phyloP scores from a whole-genome alignment of 1,284 basidiomycete species.

The Xerocomus amazonicus region DNA sequence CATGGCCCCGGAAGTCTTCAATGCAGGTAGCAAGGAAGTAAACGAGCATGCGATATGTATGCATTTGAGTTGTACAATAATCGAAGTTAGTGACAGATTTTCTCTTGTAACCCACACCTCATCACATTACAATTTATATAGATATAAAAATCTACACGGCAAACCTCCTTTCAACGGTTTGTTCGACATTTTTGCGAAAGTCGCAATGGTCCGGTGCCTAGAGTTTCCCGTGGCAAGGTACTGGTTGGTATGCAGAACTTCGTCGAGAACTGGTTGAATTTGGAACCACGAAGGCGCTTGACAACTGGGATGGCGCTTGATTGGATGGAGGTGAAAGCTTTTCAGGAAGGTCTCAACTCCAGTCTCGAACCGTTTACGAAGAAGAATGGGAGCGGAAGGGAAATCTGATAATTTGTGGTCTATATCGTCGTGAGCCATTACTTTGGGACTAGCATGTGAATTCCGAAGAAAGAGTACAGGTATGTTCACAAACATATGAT shows the following conservation, averaged over 20 bases:
- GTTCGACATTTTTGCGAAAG: background rate
- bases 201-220: slow-evolving; percentile 5
- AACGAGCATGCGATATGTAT: slow-evolving; percentile 27
- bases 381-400: too few species aligned
- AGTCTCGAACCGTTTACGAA: too few species aligned
- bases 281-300: too few species aligned
- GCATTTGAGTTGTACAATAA: slow-evolving; percentile 31
- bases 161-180: slow-evolving; percentile 10
- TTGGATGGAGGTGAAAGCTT: too few species aligned
- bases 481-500: too few species aligned
- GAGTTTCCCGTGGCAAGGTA: slow-evolving; percentile 13
- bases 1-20: slow-evolving; percentile 25
- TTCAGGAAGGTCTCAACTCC: too few species aligned
- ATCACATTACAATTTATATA: background rate
- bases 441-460: too few species aligned
- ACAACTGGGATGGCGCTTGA: too few species aligned
- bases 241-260: background rate
- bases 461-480: too few species aligned
- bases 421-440: too few species aligned
- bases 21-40: slow-evolving; percentile 8
- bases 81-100: slow-evolving; percentile 17
- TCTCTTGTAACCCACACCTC: background rate
- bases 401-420: too few species aligned
- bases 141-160: slow-evolving; percentile 18
- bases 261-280: too few species aligned